phyloP scores from a whole-genome alignment of 2,329 filamentous ascomycete species.

The Aureobasidium subglaciale region DNA sequence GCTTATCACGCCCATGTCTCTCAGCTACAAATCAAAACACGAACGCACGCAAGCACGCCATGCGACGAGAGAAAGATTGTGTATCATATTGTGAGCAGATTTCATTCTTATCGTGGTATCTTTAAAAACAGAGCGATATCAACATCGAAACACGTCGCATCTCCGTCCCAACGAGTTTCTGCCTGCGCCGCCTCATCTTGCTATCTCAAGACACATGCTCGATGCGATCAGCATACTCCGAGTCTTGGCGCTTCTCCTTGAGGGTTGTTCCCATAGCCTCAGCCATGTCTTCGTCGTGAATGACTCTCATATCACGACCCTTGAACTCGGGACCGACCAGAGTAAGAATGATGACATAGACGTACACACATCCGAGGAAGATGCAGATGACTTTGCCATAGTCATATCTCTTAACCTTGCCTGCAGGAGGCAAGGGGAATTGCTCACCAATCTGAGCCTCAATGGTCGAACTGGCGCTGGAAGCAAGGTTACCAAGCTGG shows the following conservation, averaged over 20 bases:
- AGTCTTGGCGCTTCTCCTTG: background rate
- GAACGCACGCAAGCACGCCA: too few species aligned
- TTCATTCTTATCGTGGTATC: background rate
- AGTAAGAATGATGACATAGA: slow-evolving; percentile 55
- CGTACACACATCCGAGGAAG: slow-evolving; percentile 80
- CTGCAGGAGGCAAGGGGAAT: slow-evolving; percentile 32
- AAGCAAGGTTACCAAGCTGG: slow-evolving; percentile 35
- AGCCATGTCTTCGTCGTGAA: slow-evolving; percentile 25
- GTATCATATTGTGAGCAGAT: background rate
- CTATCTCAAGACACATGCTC: background rate
- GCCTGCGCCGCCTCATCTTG: background rate
- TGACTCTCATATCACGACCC: slow-evolving; percentile 27
- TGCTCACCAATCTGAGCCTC: slow-evolving; percentile 36
- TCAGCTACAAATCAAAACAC: background rate
- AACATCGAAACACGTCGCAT: background rate
- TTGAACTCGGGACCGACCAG: slow-evolving; percentile 52
- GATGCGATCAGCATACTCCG: background rate
- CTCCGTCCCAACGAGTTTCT: background rate
- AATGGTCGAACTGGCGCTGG: slow-evolving; percentile 37
- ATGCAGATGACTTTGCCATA: slow-evolving; percentile 38
- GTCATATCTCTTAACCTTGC: slow-evolving; percentile 30
- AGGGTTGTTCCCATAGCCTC: slow-evolving; percentile 23
- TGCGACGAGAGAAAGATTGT: background rate
- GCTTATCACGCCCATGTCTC: background rate
- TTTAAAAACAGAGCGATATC: background rate